These are phyloP conservation scores for Tirmania nivea DNA, from an alignment of 495 filamentous ascomycete genomes.

Conservation along the genomic window DNA sequence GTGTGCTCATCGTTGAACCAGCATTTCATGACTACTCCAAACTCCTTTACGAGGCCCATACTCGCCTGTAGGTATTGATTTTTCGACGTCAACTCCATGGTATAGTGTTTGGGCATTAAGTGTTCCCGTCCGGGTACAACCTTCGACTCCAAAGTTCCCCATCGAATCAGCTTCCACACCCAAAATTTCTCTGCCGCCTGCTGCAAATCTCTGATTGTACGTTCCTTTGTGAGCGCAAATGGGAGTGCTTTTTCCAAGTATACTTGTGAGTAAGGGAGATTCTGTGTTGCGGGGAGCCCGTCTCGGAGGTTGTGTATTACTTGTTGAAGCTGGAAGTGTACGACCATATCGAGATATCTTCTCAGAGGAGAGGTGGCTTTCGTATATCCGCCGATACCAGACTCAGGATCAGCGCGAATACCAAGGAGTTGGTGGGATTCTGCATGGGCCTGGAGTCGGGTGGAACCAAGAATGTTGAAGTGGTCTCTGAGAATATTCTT, in stretches of 20 bases:
- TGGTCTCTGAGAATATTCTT: background rate
- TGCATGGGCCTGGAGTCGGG: background rate
- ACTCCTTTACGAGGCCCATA: conserved; percentile 21
- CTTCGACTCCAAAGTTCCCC: conserved; percentile 17
- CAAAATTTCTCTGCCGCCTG: conserved; percentile 31
- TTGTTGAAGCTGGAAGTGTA: conserved; percentile 79
- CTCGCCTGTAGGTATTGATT: conserved; percentile 15
- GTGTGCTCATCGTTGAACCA: conserved; percentile 13
- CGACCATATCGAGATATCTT: conserved; percentile 60
- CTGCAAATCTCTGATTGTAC: conserved; percentile 21
- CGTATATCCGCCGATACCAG: conserved; percentile 43
- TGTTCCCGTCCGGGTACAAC: conserved; percentile 19
- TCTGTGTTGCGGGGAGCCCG: conserved; percentile 23
- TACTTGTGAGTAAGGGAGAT: conserved; percentile 1
- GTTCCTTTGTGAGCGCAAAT: conserved; percentile 18
- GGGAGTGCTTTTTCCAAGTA: conserved; percentile 17
- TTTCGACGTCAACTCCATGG: conserved; percentile 20
- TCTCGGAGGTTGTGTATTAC: conserved; percentile 35
- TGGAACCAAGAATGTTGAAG: background rate
- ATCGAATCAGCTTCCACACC: conserved; percentile 28
- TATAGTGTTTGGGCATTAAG: conserved; percentile 16
- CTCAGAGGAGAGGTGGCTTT: conserved; percentile 75
- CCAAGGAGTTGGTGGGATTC: background rate
- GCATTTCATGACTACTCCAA: conserved; percentile 14
- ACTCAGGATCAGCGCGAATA: conserved; percentile 15